Evolutionary conservation across 768 basidiomycete genomes (phyloP), one percentile per base, ranked within the genome.

Genomic region (Fibroporia radiculosa): DNA sequence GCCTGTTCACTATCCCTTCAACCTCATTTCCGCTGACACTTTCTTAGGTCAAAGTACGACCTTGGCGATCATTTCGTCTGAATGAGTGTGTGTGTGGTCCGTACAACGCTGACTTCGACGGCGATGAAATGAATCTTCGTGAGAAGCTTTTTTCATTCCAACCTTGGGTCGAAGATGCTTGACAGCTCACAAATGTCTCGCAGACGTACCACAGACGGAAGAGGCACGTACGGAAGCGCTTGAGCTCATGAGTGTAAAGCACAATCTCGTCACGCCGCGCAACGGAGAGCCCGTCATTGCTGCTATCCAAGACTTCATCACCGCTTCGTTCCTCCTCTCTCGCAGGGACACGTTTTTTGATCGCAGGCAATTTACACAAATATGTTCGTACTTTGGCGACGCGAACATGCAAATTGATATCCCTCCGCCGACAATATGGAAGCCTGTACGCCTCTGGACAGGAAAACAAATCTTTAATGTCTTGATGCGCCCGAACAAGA

Each of bases 91-190:
- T 97, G 7, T 99, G 96, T 66, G 93, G 90, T 37, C 96, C 96
- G 6, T 98, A 97, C 67, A 97, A 97, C 59, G 96, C 96, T 39
- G 96, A 99, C 71, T 99, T 99, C 53, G 96, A 99, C 61, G 96
- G 96, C 49, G 96, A 99, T 61, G 96, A 99, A 63, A 99, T 99
- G 96, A 99, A 99, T 66, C 70, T 99, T 56, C 96, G 95, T 93
- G 57, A 56, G 89, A 64, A 6, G 8, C 23, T 61, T 12, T 41
- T 18, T 2, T 14, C n/a, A 8, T 18, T n/a, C 3, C n/a, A 12
- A 6, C 35, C 19, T 26, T n/a, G n/a, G n/a, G n/a, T n/a, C n/a
- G n/a, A n/a, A n/a, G n/a, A n/a, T n/a, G n/a, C n/a, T n/a, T n/a
- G n/a, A n/a, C n/a, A n/a, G n/a, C n/a, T 34, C 26, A 16, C 22